phyloP scores from a whole-genome alignment of 371 early-diverging fungal genomes.

The Mortierella sp. region DNA sequence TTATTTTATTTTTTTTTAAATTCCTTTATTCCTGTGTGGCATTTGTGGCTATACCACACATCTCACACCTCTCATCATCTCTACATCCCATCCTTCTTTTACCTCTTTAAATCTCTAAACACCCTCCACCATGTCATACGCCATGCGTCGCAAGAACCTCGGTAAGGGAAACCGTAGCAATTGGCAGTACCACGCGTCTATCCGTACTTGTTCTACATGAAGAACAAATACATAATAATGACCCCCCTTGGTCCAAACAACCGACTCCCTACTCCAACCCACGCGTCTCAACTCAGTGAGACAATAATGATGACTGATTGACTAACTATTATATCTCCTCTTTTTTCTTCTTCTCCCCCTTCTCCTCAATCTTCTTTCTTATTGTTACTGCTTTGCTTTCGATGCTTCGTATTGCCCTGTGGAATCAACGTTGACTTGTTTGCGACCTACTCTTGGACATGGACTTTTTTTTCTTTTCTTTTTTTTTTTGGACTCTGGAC shows the following conservation, averaged over 20 bases:
- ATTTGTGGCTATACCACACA: constrained; percentile 2
- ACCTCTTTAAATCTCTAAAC: not conserved
- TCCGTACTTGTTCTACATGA: too few species aligned
- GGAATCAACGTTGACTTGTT: too few species aligned
- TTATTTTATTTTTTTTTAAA: not conserved
- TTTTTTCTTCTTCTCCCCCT: not conserved
- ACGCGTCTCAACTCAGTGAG: not conserved
- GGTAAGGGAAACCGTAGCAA: constrained; percentile 26
- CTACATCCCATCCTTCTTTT: not conserved
- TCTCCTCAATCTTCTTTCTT: not conserved
- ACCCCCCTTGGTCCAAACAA: not conserved
- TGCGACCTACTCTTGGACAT: too few species aligned
- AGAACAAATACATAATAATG: not conserved
- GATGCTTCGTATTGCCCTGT: too few species aligned
- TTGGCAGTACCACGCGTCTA: not conserved
- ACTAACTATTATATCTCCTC: not conserved
- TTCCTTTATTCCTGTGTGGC: not conserved
- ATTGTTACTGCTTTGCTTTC: too few species aligned
- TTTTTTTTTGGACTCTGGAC: not conserved
- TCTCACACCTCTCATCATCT: not conserved
- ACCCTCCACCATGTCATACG: constrained; percentile 35
- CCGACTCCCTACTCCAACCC: not conserved
- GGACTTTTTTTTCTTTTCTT: not conserved
- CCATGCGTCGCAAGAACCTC: constrained; percentile 56
- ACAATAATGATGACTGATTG: not conserved